A percentile compares a stretch with the other conserved stretches of the same genome.
Conservation (phyloP, 75 land plant species). For the Selaginella tamariscina region DNA sequence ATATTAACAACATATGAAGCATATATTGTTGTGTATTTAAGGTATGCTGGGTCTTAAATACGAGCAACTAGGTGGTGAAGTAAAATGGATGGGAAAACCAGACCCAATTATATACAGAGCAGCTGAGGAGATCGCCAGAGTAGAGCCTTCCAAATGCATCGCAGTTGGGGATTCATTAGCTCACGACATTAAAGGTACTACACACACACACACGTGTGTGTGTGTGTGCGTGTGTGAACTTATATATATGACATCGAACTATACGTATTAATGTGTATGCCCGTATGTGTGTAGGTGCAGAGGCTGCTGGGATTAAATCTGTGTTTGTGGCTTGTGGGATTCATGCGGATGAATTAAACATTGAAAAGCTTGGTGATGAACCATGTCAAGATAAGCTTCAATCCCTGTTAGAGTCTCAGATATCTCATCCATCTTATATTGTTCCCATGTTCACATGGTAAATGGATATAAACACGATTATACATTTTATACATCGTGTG, state of each 20-base stretch:
- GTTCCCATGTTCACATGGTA: constrained; percentile 64
- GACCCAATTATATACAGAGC: constrained; percentile 61
- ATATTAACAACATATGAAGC: too few relatives aligned
- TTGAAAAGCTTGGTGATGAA: constrained; percentile 37
- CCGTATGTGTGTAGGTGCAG: too few relatives aligned
- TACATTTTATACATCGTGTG: too few relatives aligned
- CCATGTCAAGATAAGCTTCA: constrained; percentile 32
- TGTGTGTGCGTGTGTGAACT: too few relatives aligned
- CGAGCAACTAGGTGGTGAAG: constrained; percentile 71
- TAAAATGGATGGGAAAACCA: constrained; percentile 90
- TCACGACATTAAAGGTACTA: constrained; percentile 76
- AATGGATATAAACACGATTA: not conserved
- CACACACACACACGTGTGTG: too few relatives aligned
- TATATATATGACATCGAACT: too few relatives aligned
- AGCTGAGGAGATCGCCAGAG: constrained; percentile 44
- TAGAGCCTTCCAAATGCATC: constrained; percentile 42
- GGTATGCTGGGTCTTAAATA: constrained; percentile 65
- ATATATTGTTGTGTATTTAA: constrained; percentile 14
- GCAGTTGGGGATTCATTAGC: constrained; percentile 80
- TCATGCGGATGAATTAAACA: constrained; percentile 65
- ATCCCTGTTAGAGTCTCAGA: constrained; percentile 28
- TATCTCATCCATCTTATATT: constrained; percentile 46
- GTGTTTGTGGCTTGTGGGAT: constrained; percentile 66
- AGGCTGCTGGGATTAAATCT: constrained; percentile 48
- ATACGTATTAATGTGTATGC: too few relatives aligned